Conservation (phyloP, 495 filamentous ascomycete species). For the Aspergillus carlsbadensis region DNA sequence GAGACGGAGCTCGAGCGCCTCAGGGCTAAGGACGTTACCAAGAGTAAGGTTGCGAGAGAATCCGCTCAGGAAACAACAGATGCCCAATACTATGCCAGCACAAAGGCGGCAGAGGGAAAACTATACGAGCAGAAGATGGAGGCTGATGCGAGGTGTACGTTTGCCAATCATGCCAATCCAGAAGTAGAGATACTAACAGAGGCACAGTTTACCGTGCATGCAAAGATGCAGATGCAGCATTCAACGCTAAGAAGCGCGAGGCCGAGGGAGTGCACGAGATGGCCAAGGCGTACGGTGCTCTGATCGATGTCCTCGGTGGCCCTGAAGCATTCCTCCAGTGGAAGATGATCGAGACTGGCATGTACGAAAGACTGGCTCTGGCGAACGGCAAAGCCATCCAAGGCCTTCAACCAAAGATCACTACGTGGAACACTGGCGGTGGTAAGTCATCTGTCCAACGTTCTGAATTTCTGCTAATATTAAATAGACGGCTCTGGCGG, state of each 20-base stretch:
- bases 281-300: conserved; percentile 70
- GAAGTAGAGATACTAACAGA: not conserved
- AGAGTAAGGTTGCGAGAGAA: conserved; percentile 71
- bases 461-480: conserved; percentile 17
- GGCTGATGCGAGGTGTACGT: conserved; percentile 52
- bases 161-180: not conserved
- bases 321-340: conserved; percentile 72
- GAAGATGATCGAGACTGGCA: conserved; percentile 52
- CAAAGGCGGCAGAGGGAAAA: conserved; percentile 56
- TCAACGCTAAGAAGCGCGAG: conserved; percentile 63
- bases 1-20: conserved; percentile 76
- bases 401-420: conserved; percentile 83
- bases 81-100: conserved; percentile 47
- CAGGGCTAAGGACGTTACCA: conserved; percentile 71
- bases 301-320: conserved; percentile 71
- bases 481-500: conserved; percentile 26
- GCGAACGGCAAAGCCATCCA: conserved; percentile 62
- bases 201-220: conserved; percentile 34
- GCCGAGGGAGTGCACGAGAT: conserved; percentile 72
- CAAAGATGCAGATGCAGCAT: conserved; percentile 62
- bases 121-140: conserved; percentile 56
- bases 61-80: conserved; percentile 72
- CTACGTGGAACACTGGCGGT: conserved; percentile 76
- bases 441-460: conserved; percentile 12
- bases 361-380: conserved; percentile 38